Conservation (phyloP, 2,329 filamentous ascomycete species). For the Annulohypoxylon truncatum region DNA sequence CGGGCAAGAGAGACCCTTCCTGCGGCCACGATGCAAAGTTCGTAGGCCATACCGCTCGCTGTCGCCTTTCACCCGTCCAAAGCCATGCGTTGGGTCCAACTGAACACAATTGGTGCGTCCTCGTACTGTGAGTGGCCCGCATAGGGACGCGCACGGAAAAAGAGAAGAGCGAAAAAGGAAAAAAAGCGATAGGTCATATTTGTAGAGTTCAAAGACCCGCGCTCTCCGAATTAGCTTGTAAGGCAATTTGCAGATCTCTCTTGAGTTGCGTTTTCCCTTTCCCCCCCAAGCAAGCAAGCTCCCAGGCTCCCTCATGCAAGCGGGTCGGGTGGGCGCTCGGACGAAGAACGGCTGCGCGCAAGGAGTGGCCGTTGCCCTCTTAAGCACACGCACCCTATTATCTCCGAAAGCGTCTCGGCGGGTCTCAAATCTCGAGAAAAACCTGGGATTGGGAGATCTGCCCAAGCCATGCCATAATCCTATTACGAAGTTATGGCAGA, state of each 20-base stretch:
- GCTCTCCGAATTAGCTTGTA: constrained; percentile 28
- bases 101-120: constrained; percentile 28
- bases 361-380: neutral
- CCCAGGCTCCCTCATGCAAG: constrained; percentile 13
- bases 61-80: neutral
- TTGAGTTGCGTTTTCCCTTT: neutral
- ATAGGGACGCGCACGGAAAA: constrained; percentile 6
- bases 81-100: constrained; percentile 29
- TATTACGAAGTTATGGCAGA: constrained; percentile 25
- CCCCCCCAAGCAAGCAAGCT: neutral
- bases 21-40: constrained; percentile 18
- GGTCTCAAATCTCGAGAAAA: constrained; percentile 23
- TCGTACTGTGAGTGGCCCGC: constrained; percentile 24
- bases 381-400: constrained; percentile 24
- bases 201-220: constrained; percentile 26
- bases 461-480: constrained; percentile 31
- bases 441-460: constrained; percentile 23
- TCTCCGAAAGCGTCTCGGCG: constrained; percentile 24
- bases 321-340: constrained; percentile 30
- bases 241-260: constrained; percentile 32
- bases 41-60: neutral
- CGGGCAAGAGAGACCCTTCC: constrained; percentile 19
- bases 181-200: constrained; percentile 39
- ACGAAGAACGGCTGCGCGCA: constrained; percentile 1
- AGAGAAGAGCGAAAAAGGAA: neutral